phyloP scores from a whole-genome alignment of 108 stramenopile species.

The Heterococcus sp. region DNA sequence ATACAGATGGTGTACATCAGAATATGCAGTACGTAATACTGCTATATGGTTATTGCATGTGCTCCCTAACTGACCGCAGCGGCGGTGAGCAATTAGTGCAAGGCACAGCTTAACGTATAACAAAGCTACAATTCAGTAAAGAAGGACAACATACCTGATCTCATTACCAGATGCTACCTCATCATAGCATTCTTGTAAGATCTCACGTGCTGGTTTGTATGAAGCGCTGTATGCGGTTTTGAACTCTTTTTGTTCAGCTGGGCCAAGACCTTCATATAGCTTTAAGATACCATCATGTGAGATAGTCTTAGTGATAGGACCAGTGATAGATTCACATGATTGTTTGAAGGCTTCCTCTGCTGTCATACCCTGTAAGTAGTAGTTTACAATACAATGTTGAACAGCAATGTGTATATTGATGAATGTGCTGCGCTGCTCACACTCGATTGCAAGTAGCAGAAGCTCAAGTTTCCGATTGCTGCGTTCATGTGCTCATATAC shows the following conservation, averaged over 20 bases:
- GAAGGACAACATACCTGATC: conserved; percentile 52
- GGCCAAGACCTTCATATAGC: conserved; percentile 79
- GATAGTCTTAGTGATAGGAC: conserved; percentile 92
- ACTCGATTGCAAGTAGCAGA: no score
- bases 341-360: conserved; percentile 89
- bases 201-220: conserved; percentile 92
- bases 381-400: not conserved
- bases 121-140: not conserved
- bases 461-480: no score
- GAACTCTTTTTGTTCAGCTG: conserved; percentile 83
- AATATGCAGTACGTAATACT: no score
- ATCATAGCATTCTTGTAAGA: conserved; percentile 97
- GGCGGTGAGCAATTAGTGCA: not conserved
- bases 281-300: conserved; percentile 91
- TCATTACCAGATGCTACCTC: conserved; percentile 94
- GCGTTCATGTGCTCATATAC: no score
- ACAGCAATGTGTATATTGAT: conserved; percentile 85
- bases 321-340: conserved; percentile 91
- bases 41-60: not conserved
- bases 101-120: not conserved
- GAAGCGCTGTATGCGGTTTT: conserved; percentile 86
- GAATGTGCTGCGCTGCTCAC: no score
- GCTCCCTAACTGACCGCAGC: not conserved
- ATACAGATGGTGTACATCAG: no score
- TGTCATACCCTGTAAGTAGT: conserved; percentile 69